Conservation (phyloP, 805 yeast genomes). For the Candida fluviatilis region DNA sequence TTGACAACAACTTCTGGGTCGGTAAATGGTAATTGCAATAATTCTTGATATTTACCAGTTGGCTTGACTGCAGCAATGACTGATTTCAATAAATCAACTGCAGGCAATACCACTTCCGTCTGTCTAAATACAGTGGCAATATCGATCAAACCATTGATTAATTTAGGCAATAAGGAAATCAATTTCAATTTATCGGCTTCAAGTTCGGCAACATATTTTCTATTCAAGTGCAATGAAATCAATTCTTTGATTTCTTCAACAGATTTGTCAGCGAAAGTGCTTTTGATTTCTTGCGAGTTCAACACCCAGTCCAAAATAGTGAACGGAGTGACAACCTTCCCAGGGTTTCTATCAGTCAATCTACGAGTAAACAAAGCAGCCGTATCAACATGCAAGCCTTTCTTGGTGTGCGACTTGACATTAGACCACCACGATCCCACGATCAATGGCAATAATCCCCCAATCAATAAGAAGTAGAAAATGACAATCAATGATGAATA, state of each 20-base stretch:
- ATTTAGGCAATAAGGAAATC: constrained; percentile 58
- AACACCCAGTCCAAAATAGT: constrained; percentile 58
- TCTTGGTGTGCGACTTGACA: constrained; percentile 73
- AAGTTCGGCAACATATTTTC: constrained; percentile 34
- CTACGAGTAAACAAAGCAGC: constrained; percentile 72
- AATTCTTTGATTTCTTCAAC: constrained; percentile 47
- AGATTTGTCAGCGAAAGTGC: constrained; percentile 37
- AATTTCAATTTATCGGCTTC: constrained; percentile 47
- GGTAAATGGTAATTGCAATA: constrained; percentile 79
- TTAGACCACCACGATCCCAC: constrained; percentile 91
- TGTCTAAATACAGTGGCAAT: constrained; percentile 78
- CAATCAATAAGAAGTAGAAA: constrained; percentile 67
- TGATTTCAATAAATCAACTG: constrained; percentile 65
- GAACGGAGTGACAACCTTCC: constrained; percentile 55
- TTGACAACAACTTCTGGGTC: constrained; percentile 41
- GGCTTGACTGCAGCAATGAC: constrained; percentile 72
- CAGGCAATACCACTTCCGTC: constrained; percentile 55
- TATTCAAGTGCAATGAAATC: constrained; percentile 54
- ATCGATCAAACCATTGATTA: constrained; percentile 71
- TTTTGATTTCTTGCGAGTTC: constrained; percentile 59
- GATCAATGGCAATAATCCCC: constrained; percentile 69
- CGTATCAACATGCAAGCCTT: constrained; percentile 79
- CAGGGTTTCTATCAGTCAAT: constrained; percentile 70
- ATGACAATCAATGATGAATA: constrained; percentile 62
- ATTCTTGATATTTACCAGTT: constrained; percentile 51